Conservation (phyloP, 257 asterid genomes). For the Datura wrightii region DNA sequence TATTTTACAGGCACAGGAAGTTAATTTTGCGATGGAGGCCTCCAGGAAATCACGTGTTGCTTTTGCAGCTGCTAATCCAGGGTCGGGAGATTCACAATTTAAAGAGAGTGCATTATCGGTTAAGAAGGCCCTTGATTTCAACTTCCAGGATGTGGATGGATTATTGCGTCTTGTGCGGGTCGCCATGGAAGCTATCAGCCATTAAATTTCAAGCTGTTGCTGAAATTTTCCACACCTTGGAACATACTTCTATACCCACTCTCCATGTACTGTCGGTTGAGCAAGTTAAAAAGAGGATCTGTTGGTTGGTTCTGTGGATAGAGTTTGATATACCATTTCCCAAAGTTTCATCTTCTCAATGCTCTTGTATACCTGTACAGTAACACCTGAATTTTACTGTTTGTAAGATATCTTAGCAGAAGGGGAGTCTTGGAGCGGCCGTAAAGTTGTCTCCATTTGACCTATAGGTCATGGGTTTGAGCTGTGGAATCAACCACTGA, state of each 20-base stretch:
- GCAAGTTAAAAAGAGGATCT: constrained; percentile 28
- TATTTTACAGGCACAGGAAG: constrained; percentile 76
- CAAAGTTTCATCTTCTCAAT: constrained; percentile 38
- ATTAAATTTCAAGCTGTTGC: constrained; percentile 44
- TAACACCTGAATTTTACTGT: constrained; percentile 33
- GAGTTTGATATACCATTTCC: constrained; percentile 31
- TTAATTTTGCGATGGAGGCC: constrained; percentile 89
- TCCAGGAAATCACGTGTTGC: constrained; percentile 84
- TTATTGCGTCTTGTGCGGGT: constrained; percentile 83
- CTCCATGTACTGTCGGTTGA: constrained; percentile 31
- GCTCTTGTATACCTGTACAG: constrained; percentile 61
- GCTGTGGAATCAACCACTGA: background rate
- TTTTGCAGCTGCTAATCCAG: constrained; percentile 66
- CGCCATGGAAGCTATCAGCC: constrained; percentile 77
- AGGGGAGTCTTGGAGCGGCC: background rate
- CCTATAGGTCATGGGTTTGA: background rate
- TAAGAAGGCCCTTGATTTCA: constrained; percentile 84
- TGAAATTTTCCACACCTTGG: constrained; percentile 36
- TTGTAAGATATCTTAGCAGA: constrained; percentile 14
- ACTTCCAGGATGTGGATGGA: constrained; percentile 88
- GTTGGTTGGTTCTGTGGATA: constrained; percentile 27
- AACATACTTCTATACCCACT: constrained; percentile 24
- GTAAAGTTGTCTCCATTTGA: background rate
- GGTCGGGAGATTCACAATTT: constrained; percentile 62
- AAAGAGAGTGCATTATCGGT: constrained; percentile 64